Conservation (phyloP, 805 yeast species). For the Dipodascopsis tothii region DNA sequence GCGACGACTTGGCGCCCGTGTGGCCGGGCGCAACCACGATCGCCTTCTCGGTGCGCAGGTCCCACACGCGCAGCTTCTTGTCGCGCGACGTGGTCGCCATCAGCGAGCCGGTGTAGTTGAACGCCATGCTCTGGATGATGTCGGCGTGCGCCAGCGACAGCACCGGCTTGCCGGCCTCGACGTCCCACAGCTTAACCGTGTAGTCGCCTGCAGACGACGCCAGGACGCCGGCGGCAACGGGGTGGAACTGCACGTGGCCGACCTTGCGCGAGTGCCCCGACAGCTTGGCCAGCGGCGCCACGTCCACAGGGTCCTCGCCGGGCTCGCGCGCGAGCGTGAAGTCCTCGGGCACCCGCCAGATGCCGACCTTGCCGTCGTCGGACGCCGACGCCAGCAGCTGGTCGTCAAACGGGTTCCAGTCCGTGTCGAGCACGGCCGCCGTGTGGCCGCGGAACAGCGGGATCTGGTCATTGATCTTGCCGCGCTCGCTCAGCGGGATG, state of each 20-base stretch:
- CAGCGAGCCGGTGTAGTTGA: constrained; percentile 80
- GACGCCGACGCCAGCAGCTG: constrained; percentile 69
- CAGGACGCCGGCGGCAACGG: constrained; percentile 75
- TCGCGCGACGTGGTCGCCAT: constrained; percentile 89
- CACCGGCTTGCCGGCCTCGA: constrained; percentile 62
- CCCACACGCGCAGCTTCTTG: constrained; percentile 86
- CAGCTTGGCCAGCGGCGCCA: constrained; percentile 61
- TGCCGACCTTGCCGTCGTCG: constrained; percentile 70
- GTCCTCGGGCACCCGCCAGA: constrained; percentile 83
- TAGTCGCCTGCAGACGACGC: constrained; percentile 90
- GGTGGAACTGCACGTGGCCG: constrained; percentile 85
- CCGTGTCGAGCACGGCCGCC: constrained; percentile 91
- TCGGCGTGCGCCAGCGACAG: constrained; percentile 79
- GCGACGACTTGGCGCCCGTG: constrained; percentile 81
- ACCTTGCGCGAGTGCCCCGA: constrained; percentile 83
- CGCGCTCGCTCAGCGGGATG: constrained; percentile 75
- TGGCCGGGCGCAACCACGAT: constrained; percentile 84
- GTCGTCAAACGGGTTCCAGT: constrained; percentile 85
- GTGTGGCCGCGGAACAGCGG: constrained; percentile 94
- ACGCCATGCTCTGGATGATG: constrained; percentile 84
- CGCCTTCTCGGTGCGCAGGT: constrained; percentile 64
- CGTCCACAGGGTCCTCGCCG: constrained; percentile 53
- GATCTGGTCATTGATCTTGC: constrained; percentile 87
- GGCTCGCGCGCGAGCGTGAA: constrained; percentile 57
- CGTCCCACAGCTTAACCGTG: constrained; percentile 85